Evolutionary conservation across 495 filamentous ascomycete species (phyloP).

Genomic region (Aspergillus incahuasiensis): DNA sequence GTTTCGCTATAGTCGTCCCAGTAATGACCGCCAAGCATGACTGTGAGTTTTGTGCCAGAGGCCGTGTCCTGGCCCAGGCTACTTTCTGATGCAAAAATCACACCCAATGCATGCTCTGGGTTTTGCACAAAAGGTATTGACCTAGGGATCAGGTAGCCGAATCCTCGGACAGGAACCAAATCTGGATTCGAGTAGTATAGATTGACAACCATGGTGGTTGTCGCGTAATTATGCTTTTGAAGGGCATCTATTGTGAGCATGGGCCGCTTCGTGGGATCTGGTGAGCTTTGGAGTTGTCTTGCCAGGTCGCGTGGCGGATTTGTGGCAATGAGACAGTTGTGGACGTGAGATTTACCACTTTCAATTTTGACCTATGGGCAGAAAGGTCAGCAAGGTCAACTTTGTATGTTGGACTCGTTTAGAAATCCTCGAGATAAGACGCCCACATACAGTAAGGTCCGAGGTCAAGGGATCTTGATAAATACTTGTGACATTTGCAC

Average conservation of each 20-base stretch:
- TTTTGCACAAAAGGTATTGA: constrained; percentile 67
- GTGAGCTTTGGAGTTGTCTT: constrained; percentile 15
- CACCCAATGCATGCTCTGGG: constrained; percentile 78
- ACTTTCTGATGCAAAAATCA: constrained; percentile 82
- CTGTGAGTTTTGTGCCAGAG: constrained; percentile 79
- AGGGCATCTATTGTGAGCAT: constrained; percentile 27
- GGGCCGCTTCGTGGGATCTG: constrained; percentile 11
- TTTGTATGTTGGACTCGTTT: too few relatives aligned
- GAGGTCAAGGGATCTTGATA: constrained; percentile 5
- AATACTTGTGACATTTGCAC: constrained; percentile 20
- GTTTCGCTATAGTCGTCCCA: constrained; percentile 62
- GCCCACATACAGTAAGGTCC: constrained; percentile 19
- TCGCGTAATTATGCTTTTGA: constrained; percentile 53
- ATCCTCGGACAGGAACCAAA: constrained; percentile 63
- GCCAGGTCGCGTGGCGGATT: constrained; percentile 45
- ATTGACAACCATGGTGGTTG: constrained; percentile 88
- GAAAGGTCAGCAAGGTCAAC: background rate
- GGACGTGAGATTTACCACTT: constrained; percentile 21
- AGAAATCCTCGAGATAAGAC: background rate
- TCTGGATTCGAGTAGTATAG: constrained; percentile 68
- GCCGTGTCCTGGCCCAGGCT: constrained; percentile 48
- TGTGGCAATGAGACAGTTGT: constrained; percentile 69
- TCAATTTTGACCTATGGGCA: constrained; percentile 13
- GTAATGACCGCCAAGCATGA: constrained; percentile 93
- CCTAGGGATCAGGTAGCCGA: constrained; percentile 85